Base-by-base conservation (phyloP, 1,284 basidiomycete genomes). In the Fomitiporia mediterranea region DNA sequence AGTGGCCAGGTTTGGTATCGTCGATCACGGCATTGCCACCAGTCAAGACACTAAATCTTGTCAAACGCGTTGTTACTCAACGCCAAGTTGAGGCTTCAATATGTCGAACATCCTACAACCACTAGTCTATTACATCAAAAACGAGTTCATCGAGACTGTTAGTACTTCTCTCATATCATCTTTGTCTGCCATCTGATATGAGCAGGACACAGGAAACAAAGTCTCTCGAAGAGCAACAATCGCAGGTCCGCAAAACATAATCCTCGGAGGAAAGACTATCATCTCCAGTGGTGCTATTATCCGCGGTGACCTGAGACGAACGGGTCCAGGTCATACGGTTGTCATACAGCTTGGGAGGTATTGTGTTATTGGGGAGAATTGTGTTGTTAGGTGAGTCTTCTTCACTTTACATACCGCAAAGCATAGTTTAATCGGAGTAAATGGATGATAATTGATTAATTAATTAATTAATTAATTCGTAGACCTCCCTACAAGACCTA, bases 181-280 rank as follows among this genome's bases (percentile, higher is more conserved):
- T 6, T 23, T 28, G 17, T 4, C 13, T 8, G 23, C 27, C 27
- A 23, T 32, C 42, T 46, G 19, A 46, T 53, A 35, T 42, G 50
- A 53, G 57, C 65, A 86, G 84, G 84, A 90, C 65, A 91, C 89
- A 60, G 89, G 89, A 53, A 92, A 95, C 75, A 95, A 95, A 71
- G 94, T 98, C 51, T 97, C 94, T 34, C 83, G 94, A 47, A 84
- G 91, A 61, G 92, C 94, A 7, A 86, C 85, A n/a, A 98, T 99
- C 63, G 83, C 88, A 42, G 97, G 97, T 7, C 92, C 94, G 5
- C 89, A 94, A 67, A 98, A 98, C 68, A 99, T 99, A 68, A 92
- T 98, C 59, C 83, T 99, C 2, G 94, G 93, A 34, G 97, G 96
- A 39, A 98, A 98, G 74, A 96, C 93, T 3, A 92, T 99, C 68